phyloP scores from a whole-genome alignment of 495 filamentous ascomycete genomes.

The Lasiosphaeria ovina region DNA sequence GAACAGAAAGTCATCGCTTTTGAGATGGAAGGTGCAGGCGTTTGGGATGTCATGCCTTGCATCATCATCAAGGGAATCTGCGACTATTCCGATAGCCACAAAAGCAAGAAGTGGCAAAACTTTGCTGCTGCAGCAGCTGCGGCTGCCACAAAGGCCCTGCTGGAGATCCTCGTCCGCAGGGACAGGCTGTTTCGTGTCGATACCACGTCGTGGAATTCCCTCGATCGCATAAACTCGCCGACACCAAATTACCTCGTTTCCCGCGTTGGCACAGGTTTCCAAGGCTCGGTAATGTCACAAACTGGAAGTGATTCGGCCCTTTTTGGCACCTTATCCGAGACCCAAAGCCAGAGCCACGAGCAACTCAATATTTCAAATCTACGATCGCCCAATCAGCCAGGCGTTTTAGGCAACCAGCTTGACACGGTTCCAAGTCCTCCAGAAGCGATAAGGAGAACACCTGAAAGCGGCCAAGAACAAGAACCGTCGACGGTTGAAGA shows the following conservation, averaged over 20 bases:
- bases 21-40: constrained; percentile 40
- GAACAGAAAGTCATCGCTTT: constrained; percentile 26
- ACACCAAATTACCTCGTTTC: neutral
- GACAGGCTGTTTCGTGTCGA: neutral
- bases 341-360: no score
- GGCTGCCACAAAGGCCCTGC: constrained; percentile 21
- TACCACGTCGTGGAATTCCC: neutral
- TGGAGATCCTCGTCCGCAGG: neutral
- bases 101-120: constrained; percentile 41
- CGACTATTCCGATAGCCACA: constrained; percentile 46
- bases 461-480: no score
- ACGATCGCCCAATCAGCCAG: no score
- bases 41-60: constrained; percentile 32
- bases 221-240: no score
- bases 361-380: no score
- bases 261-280: neutral
- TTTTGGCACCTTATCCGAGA: no score
- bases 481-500: no score
- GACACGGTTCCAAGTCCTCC: no score
- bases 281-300: no score
- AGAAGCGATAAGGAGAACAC: no score
- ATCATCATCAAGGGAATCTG: constrained; percentile 39
- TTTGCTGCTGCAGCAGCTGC: constrained; percentile 42
- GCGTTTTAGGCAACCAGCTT: no score
- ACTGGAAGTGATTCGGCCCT: no score